A percentile compares a stretch with the other conserved stretches of the same genome.
These are phyloP conservation scores for Pleurotus ostreatus DNA, from an alignment of 768 basidiomycete species.

Conservation along the genomic window DNA sequence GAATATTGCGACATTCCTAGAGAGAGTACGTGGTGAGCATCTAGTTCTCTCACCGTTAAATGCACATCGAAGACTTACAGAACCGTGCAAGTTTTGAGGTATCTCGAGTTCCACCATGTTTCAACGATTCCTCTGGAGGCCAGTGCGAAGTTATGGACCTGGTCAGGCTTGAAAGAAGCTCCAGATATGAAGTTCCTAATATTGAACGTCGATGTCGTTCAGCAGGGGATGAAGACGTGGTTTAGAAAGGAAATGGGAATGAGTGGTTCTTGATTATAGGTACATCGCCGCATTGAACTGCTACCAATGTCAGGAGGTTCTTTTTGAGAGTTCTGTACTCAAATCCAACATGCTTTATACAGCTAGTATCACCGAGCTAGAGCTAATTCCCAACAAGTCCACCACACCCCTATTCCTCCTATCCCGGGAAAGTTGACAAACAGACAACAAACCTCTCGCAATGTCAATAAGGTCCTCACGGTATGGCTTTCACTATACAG, in stretches of 20 bases:
- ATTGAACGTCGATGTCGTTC: neutral
- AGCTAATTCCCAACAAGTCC: too few species aligned
- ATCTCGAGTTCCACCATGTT: slow-evolving; percentile 41
- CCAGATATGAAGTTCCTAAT: slow-evolving; percentile 30
- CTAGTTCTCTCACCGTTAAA: neutral
- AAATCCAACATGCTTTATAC: too few species aligned
- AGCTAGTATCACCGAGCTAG: too few species aligned
- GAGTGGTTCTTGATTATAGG: neutral
- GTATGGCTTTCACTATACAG: too few species aligned
- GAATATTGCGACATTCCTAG: slow-evolving; percentile 31
- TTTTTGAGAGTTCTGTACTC: too few species aligned
- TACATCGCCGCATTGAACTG: too few species aligned
- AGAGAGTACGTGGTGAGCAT: slow-evolving; percentile 30
- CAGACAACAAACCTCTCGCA: too few species aligned
- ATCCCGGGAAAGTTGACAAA: too few species aligned
- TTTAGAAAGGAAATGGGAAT: slow-evolving; percentile 3
- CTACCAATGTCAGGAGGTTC: too few species aligned
- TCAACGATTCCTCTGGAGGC: slow-evolving; percentile 25
- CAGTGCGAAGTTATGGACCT: slow-evolving; percentile 12
- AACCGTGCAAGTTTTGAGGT: slow-evolving; percentile 28
- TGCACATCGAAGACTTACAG: neutral
- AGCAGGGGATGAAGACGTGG: neutral
- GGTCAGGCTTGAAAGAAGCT: slow-evolving; percentile 32
- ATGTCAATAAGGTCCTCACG: too few species aligned
- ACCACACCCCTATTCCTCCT: too few species aligned